Percentiles rank a stretch among this genome's conserved stretches.
Evolutionary conservation across 2,329 filamentous ascomycete genomes (phyloP).

Genomic region (Penicillium griseofulvum): DNA sequence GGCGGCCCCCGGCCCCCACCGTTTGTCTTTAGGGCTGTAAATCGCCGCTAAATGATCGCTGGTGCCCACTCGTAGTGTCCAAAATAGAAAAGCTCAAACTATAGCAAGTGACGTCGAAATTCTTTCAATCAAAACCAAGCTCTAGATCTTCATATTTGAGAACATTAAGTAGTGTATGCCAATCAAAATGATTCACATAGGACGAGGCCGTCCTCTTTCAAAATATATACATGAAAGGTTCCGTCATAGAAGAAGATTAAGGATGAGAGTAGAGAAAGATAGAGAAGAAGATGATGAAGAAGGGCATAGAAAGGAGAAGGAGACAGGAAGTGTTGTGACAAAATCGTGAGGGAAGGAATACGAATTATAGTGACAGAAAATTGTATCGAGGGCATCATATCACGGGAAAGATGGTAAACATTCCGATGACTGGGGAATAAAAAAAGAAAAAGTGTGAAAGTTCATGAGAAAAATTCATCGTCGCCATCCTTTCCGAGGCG

Average conservation of each 20-base stretch:
- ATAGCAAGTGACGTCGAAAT: background rate
- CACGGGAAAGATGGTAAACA: background rate
- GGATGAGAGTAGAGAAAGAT: background rate
- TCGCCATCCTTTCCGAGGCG: conserved; percentile 23
- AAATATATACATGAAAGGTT: conserved; percentile 16
- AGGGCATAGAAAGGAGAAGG: background rate
- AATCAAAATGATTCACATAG: conserved; percentile 1
- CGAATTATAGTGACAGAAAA: background rate
- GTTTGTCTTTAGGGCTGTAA: background rate
- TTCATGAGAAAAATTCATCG: conserved; percentile 13
- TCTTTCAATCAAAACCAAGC: background rate
- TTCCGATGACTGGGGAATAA: background rate
- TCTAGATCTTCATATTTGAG: conserved; percentile 1
- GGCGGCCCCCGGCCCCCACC: too few relatives aligned
- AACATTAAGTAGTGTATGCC: conserved; percentile 11
- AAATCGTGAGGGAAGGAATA: background rate
- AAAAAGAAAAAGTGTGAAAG: background rate
- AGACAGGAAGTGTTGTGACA: background rate
- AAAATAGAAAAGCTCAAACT: background rate
- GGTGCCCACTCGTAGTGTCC: too few relatives aligned
- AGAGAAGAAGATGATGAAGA: background rate
- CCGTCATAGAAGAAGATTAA: conserved; percentile 1
- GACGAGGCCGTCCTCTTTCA: background rate
- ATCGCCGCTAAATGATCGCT: background rate
- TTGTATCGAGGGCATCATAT: background rate